Evolutionary conservation across 2,329 filamentous ascomycete species (phyloP).

Genomic region (Thielaviopsis ethacetica): DNA sequence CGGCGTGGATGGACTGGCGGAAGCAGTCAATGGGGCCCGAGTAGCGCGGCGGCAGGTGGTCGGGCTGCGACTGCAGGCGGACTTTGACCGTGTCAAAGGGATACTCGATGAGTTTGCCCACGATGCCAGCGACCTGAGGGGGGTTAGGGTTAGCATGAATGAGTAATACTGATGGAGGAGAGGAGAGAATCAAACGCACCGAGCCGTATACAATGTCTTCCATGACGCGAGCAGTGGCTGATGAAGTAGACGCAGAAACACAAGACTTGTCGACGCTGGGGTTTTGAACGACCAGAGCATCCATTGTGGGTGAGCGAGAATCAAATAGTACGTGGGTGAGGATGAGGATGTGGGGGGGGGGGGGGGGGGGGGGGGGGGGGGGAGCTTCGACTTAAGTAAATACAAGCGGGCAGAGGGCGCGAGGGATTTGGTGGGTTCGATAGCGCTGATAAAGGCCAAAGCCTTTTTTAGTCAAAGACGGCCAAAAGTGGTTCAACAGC

Average conservation of each 20-base stretch:
- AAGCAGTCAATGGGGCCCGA: constrained; percentile 86
- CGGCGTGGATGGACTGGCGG: constrained; percentile 60
- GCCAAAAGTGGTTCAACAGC: no score
- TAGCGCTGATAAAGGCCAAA: no score
- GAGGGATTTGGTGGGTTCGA: background rate
- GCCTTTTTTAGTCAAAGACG: no score
- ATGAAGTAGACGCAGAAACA: background rate
- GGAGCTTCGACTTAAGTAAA: no score
- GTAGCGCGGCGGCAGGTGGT: constrained; percentile 66
- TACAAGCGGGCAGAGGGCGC: background rate
- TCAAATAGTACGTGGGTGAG: background rate
- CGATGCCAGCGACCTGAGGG: constrained; percentile 59
- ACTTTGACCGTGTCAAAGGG: constrained; percentile 98
- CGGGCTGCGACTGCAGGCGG: constrained; percentile 86
- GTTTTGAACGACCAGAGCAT: background rate
- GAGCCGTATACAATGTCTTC: constrained; percentile 87
- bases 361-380: background rate
- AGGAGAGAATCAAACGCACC: constrained; percentile 28
- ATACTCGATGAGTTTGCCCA: constrained; percentile 94
- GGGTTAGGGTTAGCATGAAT: background rate
- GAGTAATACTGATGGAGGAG: background rate
- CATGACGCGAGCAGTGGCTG: constrained; percentile 29
- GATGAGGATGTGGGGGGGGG: no score
- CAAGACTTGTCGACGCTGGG: background rate
- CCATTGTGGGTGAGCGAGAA: background rate